Evolutionary conservation across 2,329 filamentous ascomycete species (phyloP).

Genomic region (Aspergillus sp.): DNA sequence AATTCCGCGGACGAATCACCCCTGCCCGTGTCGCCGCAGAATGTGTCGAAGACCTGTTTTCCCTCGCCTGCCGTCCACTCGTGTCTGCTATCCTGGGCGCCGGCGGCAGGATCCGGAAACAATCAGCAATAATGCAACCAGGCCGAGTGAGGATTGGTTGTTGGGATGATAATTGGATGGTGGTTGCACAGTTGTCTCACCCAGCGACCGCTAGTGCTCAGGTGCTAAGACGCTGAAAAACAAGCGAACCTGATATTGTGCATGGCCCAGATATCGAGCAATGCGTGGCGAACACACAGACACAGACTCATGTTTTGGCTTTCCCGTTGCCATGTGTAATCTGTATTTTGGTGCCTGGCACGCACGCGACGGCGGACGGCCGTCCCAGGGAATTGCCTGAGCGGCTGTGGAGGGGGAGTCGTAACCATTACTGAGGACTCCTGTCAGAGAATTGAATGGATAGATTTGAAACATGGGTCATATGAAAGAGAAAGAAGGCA

Average conservation of each 20-base stretch:
- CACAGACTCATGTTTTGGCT: not conserved
- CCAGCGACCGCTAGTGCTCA: constrained; percentile 2
- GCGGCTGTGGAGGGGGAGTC: not conserved
- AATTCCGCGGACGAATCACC: constrained; percentile 1
- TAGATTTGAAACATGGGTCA: not conserved
- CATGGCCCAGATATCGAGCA: not conserved
- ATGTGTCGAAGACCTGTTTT: constrained; percentile 3
- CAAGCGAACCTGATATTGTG: not conserved
- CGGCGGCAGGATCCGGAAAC: not conserved
- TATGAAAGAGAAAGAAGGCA: not conserved
- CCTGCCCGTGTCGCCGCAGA: not conserved
- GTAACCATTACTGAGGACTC: not conserved
- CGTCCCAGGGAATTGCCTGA: not conserved
- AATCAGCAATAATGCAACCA: not conserved
- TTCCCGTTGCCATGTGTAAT: not conserved
- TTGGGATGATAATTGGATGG: not conserved
- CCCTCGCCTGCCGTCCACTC: not conserved
- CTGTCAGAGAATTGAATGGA: not conserved
- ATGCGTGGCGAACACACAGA: not conserved
- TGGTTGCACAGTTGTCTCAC: constrained; percentile 8
- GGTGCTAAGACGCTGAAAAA: not conserved
- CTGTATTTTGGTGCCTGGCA: constrained; percentile 13
- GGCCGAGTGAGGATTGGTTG: constrained; percentile 1
- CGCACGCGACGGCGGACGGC: not conserved
- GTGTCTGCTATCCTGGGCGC: not conserved